phyloP scores from a whole-genome alignment of 2,329 filamentous ascomycete genomes.

The Coniochaeta sp. region DNA sequence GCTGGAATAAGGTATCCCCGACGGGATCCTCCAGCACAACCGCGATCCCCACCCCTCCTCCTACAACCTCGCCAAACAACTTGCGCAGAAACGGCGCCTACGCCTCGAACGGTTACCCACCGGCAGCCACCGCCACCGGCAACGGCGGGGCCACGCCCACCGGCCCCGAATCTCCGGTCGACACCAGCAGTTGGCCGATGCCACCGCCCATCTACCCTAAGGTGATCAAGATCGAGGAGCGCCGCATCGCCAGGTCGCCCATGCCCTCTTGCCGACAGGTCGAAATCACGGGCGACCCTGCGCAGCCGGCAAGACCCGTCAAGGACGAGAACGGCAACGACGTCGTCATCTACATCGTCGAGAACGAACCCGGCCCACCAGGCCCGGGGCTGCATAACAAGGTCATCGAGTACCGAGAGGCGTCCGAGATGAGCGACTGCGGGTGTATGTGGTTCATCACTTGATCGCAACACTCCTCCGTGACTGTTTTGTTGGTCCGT shows the following conservation, averaged over 20 bases:
- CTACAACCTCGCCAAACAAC: not conserved
- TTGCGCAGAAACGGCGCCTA: not conserved
- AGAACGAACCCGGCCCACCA: slow-evolving; percentile 29
- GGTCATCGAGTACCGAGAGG: slow-evolving; percentile 9
- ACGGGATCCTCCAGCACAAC: not conserved
- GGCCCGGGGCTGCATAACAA: slow-evolving; percentile 1
- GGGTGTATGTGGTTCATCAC: slow-evolving; percentile 47
- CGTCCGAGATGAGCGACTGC: slow-evolving; percentile 38
- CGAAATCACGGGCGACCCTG: slow-evolving; percentile 32
- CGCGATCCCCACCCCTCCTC: not conserved
- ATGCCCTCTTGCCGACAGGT: slow-evolving; percentile 42
- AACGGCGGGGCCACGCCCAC: slow-evolving; percentile 10
- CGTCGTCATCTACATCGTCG: slow-evolving; percentile 36
- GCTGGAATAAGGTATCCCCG: slow-evolving; percentile 16
- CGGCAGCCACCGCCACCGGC: not conserved
- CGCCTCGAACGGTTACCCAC: not conserved
- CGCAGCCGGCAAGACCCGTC: slow-evolving; percentile 27
- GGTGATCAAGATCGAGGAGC: slow-evolving; percentile 48
- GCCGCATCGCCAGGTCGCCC: slow-evolving; percentile 32
- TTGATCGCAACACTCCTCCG: too few species aligned
- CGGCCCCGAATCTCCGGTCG: slow-evolving; percentile 6
- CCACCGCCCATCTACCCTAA: slow-evolving; percentile 37
- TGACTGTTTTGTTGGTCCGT: too few species aligned
- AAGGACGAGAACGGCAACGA: slow-evolving; percentile 28
- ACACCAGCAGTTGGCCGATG: slow-evolving; percentile 10